Evolutionary conservation across 225 moss, liverwort and hornwort genomes (phyloP).

Genomic region (Bryum argenteum): DNA sequence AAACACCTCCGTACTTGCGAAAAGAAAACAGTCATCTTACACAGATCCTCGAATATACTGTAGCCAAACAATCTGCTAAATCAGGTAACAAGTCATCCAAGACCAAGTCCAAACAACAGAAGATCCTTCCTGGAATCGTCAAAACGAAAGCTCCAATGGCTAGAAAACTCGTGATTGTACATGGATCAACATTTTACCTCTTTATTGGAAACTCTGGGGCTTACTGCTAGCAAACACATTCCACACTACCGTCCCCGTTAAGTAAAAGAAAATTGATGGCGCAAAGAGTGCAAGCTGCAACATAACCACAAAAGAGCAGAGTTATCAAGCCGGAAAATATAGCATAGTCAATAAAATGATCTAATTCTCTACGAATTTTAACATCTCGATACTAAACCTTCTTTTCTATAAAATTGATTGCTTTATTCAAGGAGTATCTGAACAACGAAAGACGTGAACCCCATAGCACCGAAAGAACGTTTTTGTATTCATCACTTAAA

Average conservation of each 20-base stretch:
- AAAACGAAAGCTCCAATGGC: not conserved
- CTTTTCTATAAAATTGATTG: too few species aligned
- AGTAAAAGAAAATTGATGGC: slow-evolving; percentile 94
- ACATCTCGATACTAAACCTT: too few species aligned
- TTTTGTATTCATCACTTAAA: too few species aligned
- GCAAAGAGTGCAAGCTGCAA: slow-evolving; percentile 88
- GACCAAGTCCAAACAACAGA: slow-evolving; percentile 4
- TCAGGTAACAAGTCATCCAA: not conserved
- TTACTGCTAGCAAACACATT: slow-evolving; percentile 84
- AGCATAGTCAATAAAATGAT: not conserved
- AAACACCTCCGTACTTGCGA: too few species aligned
- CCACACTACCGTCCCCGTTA: slow-evolving; percentile 83
- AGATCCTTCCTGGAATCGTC: slow-evolving; percentile 4
- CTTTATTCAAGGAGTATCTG: too few species aligned
- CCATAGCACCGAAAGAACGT: too few species aligned
- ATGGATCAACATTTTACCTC: slow-evolving; percentile 1
- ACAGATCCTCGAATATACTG: not conserved
- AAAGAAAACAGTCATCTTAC: not conserved
- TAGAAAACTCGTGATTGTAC: not conserved
- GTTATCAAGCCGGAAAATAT: not conserved
- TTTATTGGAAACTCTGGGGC: slow-evolving; percentile 63
- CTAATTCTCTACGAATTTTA: too few species aligned
- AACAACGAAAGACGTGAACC: too few species aligned
- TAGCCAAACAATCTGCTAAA: not conserved
- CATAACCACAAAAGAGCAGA: slow-evolving; percentile 24